Evolutionary conservation across 495 filamentous ascomycete genomes (phyloP), one percentile per base, ranked within the genome.

Genomic region (Beverwykella pulmonaria): DNA sequence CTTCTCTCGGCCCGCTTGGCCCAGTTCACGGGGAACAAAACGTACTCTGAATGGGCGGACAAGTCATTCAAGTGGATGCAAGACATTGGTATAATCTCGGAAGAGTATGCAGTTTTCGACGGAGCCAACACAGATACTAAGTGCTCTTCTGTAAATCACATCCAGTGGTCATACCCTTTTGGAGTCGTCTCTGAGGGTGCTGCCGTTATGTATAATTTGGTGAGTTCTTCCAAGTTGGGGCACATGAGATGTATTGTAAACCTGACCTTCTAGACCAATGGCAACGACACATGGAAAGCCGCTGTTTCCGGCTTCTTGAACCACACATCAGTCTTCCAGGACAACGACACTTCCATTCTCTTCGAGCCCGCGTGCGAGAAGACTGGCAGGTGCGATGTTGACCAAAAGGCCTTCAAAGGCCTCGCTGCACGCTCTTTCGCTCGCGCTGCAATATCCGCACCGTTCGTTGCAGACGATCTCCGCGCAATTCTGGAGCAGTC

Each of bases 11-110:
- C 90, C 10, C 84, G 90, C 9, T 77, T 93, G 14, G 90, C 87
- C 0, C 79, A 84, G 27, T 92, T 90, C 72, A 92, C 89, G 5
- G 78, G 81, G 15, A 91, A 93, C 69, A 84, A 78, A 71, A 81
- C 86, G 39, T 93, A 84, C 78, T 83, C 91, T 59, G 83, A 89
- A 26, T 91, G 85, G 89, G 92, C 92, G 5, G 82, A 82, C 19
- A 87, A 83, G 71, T 81, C 82, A 0, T 95, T 84, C 78, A 81
- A 92, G 67, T 96, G 92, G 92, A 81, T 85, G 12, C 71, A 74
- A 34, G 70, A 73, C 23, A 81, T 88, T 22, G 84, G 86, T 0
- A 85, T 92, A 15, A 34, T 61, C 6, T 8, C 48, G 0, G 30
- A 59, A 22, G 23, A 59, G 2, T 59, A 36, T 26, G 9, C 7